Conservation (phyloP, 352 stramenopile genomes). For the Phytopythium oedochilum region DNA sequence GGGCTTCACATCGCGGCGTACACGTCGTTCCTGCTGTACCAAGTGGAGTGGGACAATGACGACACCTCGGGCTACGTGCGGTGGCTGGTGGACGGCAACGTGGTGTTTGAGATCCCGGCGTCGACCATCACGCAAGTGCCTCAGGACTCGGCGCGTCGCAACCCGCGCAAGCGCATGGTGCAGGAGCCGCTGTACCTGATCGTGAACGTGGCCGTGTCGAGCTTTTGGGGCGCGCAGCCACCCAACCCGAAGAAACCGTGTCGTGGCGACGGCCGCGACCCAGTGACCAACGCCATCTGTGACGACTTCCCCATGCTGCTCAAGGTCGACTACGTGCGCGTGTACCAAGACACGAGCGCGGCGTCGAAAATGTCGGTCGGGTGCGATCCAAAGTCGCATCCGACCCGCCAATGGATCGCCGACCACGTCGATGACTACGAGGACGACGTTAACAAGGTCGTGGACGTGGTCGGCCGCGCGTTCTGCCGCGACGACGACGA, state of each 20-base stretch:
- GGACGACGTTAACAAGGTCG: slow-evolving; percentile 48
- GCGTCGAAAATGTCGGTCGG: slow-evolving; percentile 46
- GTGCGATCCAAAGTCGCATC: slow-evolving; percentile 58
- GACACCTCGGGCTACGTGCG: slow-evolving; percentile 48
- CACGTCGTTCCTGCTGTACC: slow-evolving; percentile 35
- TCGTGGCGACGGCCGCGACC: slow-evolving; percentile 37
- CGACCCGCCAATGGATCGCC: slow-evolving; percentile 70
- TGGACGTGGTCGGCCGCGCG: slow-evolving; percentile 55
- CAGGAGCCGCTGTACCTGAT: slow-evolving; percentile 95
- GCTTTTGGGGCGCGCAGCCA: slow-evolving; percentile 77
- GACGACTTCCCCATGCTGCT: slow-evolving; percentile 63
- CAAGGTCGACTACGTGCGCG: slow-evolving; percentile 76
- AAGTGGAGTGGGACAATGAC: slow-evolving; percentile 57
- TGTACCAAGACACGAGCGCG: slow-evolving; percentile 54
- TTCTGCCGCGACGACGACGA: slow-evolving; percentile 56
- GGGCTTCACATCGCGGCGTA: slow-evolving; percentile 45
- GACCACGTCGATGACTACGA: slow-evolving; percentile 75
- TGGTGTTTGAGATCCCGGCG: slow-evolving; percentile 87
- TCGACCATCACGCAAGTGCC: slow-evolving; percentile 44
- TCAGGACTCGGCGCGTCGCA: slow-evolving; percentile 35
- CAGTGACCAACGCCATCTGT: slow-evolving; percentile 48
- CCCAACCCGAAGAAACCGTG: slow-evolving; percentile 62
- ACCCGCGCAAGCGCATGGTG: slow-evolving; percentile 88
- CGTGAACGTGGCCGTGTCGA: slow-evolving; percentile 94
- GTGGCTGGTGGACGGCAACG: slow-evolving; percentile 78